A percentile compares a stretch with the other conserved stretches of the same genome.
Conservation (phyloP, 2,329 filamentous ascomycete genomes). For the Penicillium sp. region DNA sequence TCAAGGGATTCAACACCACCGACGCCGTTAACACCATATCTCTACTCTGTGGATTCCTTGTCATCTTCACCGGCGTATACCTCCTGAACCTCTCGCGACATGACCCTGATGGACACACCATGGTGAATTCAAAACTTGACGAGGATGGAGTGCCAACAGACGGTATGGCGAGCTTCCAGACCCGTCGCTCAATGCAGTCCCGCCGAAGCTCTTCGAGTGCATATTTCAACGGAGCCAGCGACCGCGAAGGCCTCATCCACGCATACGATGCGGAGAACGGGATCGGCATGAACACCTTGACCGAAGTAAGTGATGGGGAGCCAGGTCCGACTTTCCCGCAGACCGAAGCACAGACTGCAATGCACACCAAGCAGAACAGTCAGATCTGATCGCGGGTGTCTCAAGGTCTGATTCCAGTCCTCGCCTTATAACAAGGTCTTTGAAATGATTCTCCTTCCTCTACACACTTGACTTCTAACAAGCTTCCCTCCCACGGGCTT, state of each 20-base stretch:
- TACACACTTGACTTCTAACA: slow-evolving; percentile 1
- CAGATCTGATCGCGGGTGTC: slow-evolving; percentile 20
- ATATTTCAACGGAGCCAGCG: slow-evolving; percentile 56
- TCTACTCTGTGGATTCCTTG: slow-evolving; percentile 84
- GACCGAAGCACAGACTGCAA: slow-evolving; percentile 25
- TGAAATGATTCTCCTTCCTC: slow-evolving; percentile 22
- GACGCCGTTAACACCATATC: slow-evolving; percentile 90
- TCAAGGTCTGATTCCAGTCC: slow-evolving; percentile 10
- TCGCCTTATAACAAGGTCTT: slow-evolving; percentile 25
- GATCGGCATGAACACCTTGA: slow-evolving; percentile 75
- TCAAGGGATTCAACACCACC: slow-evolving; percentile 92
- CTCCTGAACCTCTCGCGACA: slow-evolving; percentile 90
- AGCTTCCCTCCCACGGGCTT: slow-evolving; percentile 4
- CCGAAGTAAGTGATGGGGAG: slow-evolving; percentile 67
- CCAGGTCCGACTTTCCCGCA: slow-evolving; percentile 36
- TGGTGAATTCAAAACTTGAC: slow-evolving; percentile 57
- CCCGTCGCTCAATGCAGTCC: slow-evolving; percentile 88
- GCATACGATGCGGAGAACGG: slow-evolving; percentile 81
- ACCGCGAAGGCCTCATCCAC: slow-evolving; percentile 79
- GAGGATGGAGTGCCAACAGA: slow-evolving; percentile 81
- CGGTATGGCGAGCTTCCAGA: slow-evolving; percentile 82
- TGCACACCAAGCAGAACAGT: slow-evolving; percentile 33
- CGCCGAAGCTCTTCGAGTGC: slow-evolving; percentile 66
- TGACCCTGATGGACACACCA: slow-evolving; percentile 75
- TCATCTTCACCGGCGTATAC: slow-evolving; percentile 94